Evolutionary conservation across 2,329 filamentous ascomycete species (phyloP), one percentile per base, ranked within the genome.

Genomic region (Cadophora gregata): DNA sequence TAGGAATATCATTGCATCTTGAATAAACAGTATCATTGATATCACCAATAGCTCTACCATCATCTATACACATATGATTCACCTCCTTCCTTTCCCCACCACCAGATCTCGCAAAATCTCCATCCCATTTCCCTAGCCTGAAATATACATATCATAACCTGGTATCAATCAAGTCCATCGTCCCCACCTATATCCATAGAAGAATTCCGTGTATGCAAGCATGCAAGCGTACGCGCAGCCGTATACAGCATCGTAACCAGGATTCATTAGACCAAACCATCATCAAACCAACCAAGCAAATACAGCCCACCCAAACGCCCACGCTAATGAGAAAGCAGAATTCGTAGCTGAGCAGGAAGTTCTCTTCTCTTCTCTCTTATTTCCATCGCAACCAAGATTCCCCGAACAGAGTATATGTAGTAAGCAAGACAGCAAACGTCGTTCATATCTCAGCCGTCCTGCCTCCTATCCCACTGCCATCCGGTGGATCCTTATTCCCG

Each of bases 291-390:
- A 47, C 45, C n/a, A 10, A 21, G 19, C 24, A 47, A 50, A 21
- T 29, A 24, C n/a, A 38, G 42, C 29, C 45, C 29, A 38, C 9
- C 21, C n/a, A 38, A 65, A 65, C 63, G 63, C 63, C 63, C 58
- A 62, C 63, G 63, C 63, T 65, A 61, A 65, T 61, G 58, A 55
- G 36, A 65, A 48, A 47, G 45, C 47, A 63, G 38, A 51, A 14
- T n/a, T 62, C 33, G 31, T 12, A 51, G n/a, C 12, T 31, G 16
- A 31, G 24, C 19, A 56, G 29, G 16, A 21, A 24, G 6, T 9
- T 36, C 12, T 38, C 55, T 10, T 47, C 42, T 47, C 19, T 47
- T 21, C n/a, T 8, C 42, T 2, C 5, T 2, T 19, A 33, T 33
- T 10, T 33, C 31, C 31, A 6, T 33, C 5, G 10, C 31, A 33